A percentile compares a stretch with the other conserved stretches of the same genome.
These are phyloP conservation scores for Lactifluus rugatus DNA, from an alignment of 768 basidiomycete genomes.

Conservation along the genomic window DNA sequence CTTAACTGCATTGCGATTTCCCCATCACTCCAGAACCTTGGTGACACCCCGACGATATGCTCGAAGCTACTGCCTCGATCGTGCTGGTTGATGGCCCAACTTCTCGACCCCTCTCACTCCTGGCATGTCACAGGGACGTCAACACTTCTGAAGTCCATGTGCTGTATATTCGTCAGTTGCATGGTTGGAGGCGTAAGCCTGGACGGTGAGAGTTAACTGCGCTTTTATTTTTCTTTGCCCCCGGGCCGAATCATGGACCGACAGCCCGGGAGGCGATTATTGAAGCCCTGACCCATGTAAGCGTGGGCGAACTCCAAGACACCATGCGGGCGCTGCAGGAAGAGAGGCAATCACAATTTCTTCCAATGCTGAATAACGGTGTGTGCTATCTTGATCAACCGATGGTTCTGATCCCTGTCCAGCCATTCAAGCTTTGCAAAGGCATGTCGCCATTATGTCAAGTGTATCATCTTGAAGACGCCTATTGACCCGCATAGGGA, in stretches of 20 bases:
- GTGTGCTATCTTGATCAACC: not conserved
- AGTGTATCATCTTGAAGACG: not conserved
- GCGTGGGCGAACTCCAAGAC: not conserved
- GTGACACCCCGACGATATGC: not conserved
- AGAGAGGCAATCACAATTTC: constrained; percentile 5
- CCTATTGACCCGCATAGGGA: not conserved
- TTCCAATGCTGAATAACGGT: constrained; percentile 1
- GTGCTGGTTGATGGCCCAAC: constrained; percentile 14
- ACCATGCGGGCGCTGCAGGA: not conserved
- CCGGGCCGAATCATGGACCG: not conserved
- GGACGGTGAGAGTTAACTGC: not conserved
- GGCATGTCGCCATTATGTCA: not conserved
- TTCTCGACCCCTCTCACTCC: constrained; percentile 12
- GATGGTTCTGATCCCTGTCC: not conserved
- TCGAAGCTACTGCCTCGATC: constrained; percentile 6
- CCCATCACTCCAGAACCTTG: not conserved
- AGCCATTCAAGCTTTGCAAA: constrained; percentile 1
- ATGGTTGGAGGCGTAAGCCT: not conserved
- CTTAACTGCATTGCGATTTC: not conserved
- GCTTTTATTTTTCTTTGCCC: too few species aligned
- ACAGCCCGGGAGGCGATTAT: constrained; percentile 6
- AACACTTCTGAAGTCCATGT: constrained; percentile 1
- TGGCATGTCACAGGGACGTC: constrained; percentile 6
- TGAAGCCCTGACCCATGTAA: constrained; percentile 1
- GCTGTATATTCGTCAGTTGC: constrained; percentile 9